phyloP scores from a whole-genome alignment of 78 protist genomes.

The Dictyostelium purpureum region DNA sequence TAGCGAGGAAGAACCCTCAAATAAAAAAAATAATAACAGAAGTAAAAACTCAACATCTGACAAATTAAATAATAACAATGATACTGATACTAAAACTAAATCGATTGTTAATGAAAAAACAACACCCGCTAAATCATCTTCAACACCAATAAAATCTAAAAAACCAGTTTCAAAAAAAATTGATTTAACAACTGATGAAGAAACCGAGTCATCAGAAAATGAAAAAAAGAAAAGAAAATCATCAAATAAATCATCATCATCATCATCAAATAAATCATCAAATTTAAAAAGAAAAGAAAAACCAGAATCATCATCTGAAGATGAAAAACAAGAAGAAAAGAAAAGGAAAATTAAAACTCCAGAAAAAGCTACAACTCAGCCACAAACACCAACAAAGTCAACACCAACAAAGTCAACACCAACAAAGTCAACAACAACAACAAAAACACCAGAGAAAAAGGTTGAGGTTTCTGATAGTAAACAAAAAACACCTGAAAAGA shows the following conservation, averaged over 20 bases:
- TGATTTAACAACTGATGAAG: not conserved
- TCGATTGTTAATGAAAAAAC: not conserved
- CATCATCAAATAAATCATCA: not conserved
- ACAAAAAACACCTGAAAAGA: not conserved
- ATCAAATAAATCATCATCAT: not conserved
- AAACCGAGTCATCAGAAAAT: not conserved
- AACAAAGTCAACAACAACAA: not conserved
- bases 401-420: not conserved
- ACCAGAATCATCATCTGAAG: not conserved
- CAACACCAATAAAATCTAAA: not conserved
- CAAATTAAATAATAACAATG: too few relatives aligned
- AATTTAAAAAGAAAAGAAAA: not conserved
- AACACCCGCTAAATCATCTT: not conserved
- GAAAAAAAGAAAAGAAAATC: not conserved
- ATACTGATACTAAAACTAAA: not conserved
- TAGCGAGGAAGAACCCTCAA: too few relatives aligned
- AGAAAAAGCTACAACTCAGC: not conserved
- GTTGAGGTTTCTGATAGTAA: too few relatives aligned
- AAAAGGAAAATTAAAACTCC: not conserved
- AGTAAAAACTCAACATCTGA: too few relatives aligned
- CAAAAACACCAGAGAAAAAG: not conserved
- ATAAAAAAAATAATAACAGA: too few relatives aligned
- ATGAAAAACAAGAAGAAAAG: constrained; percentile 7
- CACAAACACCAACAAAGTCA: not conserved
- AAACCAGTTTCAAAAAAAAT: not conserved